These are phyloP conservation scores for Trichoderma afroharzianum DNA, from an alignment of 2,329 filamentous ascomycete species.

Conservation along the genomic window DNA sequence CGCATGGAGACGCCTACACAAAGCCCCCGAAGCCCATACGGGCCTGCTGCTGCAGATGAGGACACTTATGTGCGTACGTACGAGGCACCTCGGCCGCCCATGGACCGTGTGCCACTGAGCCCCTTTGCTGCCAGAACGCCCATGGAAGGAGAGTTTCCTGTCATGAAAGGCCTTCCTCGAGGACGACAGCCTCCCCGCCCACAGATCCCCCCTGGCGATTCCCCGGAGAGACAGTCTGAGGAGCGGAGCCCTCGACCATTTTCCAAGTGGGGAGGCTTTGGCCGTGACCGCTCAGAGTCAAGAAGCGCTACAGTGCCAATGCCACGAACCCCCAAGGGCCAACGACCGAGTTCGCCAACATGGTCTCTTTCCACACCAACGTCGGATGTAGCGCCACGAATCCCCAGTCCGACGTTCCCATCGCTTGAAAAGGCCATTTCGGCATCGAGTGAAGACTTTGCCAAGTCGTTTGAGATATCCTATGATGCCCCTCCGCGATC, in stretches of 20 bases:
- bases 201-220: conserved; percentile 15
- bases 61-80: conserved; percentile 16
- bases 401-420: conserved; percentile 36
- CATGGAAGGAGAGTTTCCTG: conserved; percentile 34
- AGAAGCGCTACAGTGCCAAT: conserved; percentile 35
- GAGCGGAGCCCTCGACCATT: conserved; percentile 17
- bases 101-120: conserved; percentile 23
- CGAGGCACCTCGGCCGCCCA: conserved; percentile 13
- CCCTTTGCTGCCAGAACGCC: conserved; percentile 26
- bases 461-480: conserved; percentile 30
- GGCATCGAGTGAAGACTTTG: conserved; percentile 30
- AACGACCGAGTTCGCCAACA: conserved; percentile 4
- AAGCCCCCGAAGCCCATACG: conserved; percentile 25
- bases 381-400: conserved; percentile 29
- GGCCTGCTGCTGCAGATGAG: conserved; percentile 18
- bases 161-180: conserved; percentile 34
- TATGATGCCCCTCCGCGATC: conserved; percentile 24
- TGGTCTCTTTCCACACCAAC: conserved; percentile 27
- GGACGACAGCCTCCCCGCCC: conserved; percentile 28
- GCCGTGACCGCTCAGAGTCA: conserved; percentile 27
- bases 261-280: neutral
- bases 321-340: conserved; percentile 30
- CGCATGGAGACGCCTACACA: conserved; percentile 8
- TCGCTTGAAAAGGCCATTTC: conserved; percentile 36
- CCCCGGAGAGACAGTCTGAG: neutral